These are phyloP conservation scores for Peronospora tabacina DNA, from an alignment of 352 stramenopile genomes.

Conservation along the genomic window DNA sequence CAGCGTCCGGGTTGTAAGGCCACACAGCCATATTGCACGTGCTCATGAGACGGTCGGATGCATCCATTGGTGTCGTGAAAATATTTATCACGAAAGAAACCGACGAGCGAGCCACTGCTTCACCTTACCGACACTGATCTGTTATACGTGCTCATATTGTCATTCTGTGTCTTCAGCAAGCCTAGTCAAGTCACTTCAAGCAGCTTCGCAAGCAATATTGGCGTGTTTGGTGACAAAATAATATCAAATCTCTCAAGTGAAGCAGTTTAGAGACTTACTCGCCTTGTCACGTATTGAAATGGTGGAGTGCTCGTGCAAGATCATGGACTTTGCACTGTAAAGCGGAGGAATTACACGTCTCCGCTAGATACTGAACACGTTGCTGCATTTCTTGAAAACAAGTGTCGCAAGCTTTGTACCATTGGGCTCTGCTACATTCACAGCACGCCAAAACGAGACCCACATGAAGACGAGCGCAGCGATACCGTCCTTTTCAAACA, in stretches of 20 bases:
- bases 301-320: conserved; percentile 33
- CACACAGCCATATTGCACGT: conserved; percentile 71
- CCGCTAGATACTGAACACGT: conserved; percentile 31
- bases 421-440: conserved; percentile 30
- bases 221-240: conserved; percentile 81
- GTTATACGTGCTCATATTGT: too few relatives aligned
- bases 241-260: conserved; percentile 85
- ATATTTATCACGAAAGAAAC: conserved; percentile 81
- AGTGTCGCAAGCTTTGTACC: conserved; percentile 50
- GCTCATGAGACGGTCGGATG: conserved; percentile 65
- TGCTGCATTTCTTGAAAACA: conserved; percentile 66
- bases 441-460: background rate
- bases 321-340: conserved; percentile 42
- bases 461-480: background rate
- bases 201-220: too few relatives aligned
- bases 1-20: conserved; percentile 50
- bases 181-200: too few relatives aligned
- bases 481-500: background rate
- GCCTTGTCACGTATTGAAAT: conserved; percentile 33
- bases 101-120: conserved; percentile 73
- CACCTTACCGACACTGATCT: conserved; percentile 69
- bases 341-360: conserved; percentile 26
- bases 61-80: conserved; percentile 69
- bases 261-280: conserved; percentile 53
- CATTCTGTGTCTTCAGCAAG: too few relatives aligned